Conservation (phyloP, 495 filamentous ascomycete species). For the Penicillium lagena region DNA sequence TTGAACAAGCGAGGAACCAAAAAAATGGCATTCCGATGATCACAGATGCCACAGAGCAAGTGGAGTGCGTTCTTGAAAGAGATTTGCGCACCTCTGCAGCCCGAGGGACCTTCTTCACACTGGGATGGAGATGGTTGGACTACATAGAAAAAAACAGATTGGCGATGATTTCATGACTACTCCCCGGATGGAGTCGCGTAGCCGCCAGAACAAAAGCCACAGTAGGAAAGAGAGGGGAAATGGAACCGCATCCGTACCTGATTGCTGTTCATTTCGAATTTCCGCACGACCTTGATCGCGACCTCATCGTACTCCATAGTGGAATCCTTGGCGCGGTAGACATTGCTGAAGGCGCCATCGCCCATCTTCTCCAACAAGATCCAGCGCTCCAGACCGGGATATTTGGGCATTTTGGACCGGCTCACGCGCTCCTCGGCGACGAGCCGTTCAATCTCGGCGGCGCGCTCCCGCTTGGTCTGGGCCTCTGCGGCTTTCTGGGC, state of each 20-base stretch:
- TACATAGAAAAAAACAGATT: constrained; percentile 27
- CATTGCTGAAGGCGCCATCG: constrained; percentile 97
- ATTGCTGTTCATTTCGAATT: constrained; percentile 96
- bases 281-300: constrained; percentile 97
- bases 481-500: constrained; percentile 46
- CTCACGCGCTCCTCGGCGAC: constrained; percentile 84
- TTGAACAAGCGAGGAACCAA: constrained; percentile 1
- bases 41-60: constrained; percentile 8
- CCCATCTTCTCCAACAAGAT: constrained; percentile 95
- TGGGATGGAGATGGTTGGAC: constrained; percentile 84
- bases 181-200: constrained; percentile 2
- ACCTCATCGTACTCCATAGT: constrained; percentile 67
- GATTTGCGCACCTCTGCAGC: constrained; percentile 88
- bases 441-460: constrained; percentile 65
- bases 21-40: constrained; percentile 1
- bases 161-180: constrained; percentile 18
- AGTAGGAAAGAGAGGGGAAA: constrained; percentile 11
- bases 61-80: constrained; percentile 18
- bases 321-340: constrained; percentile 80
- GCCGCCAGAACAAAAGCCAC: constrained; percentile 2
- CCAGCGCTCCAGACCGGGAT: constrained; percentile 90
- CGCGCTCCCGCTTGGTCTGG: constrained; percentile 39
- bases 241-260: constrained; percentile 81
- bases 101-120: constrained; percentile 89
- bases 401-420: constrained; percentile 79